Evolutionary conservation across 2,329 filamentous ascomycete genomes (phyloP).

Genomic region (Epichloe brachyelytri): DNA sequence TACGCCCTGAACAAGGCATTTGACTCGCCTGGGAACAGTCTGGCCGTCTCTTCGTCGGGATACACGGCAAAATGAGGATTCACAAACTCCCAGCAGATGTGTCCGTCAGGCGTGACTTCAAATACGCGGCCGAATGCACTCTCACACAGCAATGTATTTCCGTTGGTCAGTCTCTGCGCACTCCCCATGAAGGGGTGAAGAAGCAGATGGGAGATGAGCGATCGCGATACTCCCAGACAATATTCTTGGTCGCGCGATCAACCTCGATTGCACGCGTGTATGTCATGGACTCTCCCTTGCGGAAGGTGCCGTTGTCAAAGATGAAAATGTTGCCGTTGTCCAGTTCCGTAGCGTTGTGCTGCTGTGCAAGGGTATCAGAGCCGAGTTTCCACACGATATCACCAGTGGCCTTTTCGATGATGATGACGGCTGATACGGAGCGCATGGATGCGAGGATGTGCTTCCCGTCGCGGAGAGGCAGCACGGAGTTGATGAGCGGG

Average conservation of each 20-base stretch:
- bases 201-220: slow-evolving; percentile 17
- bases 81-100: slow-evolving; percentile 18
- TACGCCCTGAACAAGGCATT: slow-evolving; percentile 18
- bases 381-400: slow-evolving; percentile 17
- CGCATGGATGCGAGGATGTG: slow-evolving; percentile 17
- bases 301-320: slow-evolving; percentile 18
- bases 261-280: slow-evolving; percentile 16
- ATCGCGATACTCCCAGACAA: slow-evolving; percentile 19
- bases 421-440: slow-evolving; percentile 16
- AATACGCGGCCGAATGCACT: slow-evolving; percentile 16
- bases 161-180: slow-evolving; percentile 15
- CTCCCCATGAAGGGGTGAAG: slow-evolving; percentile 19
- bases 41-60: slow-evolving; percentile 11
- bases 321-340: slow-evolving; percentile 19
- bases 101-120: slow-evolving; percentile 14
- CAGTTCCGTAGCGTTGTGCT: slow-evolving; percentile 18
- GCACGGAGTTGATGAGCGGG: slow-evolving; percentile 18
- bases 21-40: slow-evolving; percentile 17
- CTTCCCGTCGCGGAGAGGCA: slow-evolving; percentile 15
- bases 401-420: slow-evolving; percentile 15
- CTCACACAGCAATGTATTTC: slow-evolving; percentile 17
- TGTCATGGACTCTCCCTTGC: slow-evolving; percentile 16
- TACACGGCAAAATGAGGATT: slow-evolving; percentile 17
- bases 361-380: slow-evolving; percentile 14
- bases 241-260: slow-evolving; percentile 10